Conservation (phyloP, 129 eudicot genomes). For the Oenanthe sinensis region DNA sequence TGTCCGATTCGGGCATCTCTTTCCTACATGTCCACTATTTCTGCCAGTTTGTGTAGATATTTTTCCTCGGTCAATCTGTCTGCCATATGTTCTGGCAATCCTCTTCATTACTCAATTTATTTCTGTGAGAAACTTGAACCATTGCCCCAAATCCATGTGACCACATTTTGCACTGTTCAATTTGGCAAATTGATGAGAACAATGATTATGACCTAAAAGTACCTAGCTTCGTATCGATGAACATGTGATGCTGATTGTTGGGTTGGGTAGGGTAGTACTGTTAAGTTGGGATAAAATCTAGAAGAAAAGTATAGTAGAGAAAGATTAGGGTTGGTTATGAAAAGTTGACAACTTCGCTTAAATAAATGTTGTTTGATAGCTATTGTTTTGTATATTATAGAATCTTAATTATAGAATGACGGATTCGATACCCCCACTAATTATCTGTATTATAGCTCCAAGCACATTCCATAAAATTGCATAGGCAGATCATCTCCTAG, state of each 20-base stretch:
- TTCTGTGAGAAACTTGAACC: neutral
- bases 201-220: neutral
- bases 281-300: neutral
- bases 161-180: neutral
- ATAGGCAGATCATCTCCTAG: neutral
- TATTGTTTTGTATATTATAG: too few species aligned
- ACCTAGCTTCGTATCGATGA: neutral
- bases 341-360: neutral
- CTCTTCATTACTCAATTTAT: neutral
- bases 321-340: neutral
- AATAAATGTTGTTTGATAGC: neutral
- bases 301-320: neutral
- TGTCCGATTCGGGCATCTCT: neutral
- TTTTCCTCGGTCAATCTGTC: neutral
- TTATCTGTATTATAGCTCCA: neutral
- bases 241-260: neutral
- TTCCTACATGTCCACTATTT: neutral
- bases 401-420: neutral
- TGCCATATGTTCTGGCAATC: neutral
- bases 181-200: neutral
- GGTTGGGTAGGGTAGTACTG: neutral
- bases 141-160: neutral
- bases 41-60: neutral
- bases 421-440: neutral
- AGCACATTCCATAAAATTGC: neutral